Conservation (phyloP, 345 rosid species). For the Populus pruinosa region DNA sequence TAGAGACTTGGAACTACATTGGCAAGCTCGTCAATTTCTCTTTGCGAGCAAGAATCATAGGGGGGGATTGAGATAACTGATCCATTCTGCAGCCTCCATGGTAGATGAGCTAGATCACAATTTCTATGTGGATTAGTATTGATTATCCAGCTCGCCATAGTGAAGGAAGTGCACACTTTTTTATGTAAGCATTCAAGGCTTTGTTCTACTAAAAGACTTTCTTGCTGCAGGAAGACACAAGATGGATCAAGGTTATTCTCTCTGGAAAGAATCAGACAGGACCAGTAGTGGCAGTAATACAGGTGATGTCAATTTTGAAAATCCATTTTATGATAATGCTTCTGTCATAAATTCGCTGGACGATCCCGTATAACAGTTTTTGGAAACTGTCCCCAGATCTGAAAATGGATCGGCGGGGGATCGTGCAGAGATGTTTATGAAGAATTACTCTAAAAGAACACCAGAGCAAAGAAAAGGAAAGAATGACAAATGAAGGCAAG, state of each 20-base stretch:
- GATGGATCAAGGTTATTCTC: constrained; percentile 16
- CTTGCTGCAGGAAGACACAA: constrained; percentile 21
- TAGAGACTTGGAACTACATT: background rate
- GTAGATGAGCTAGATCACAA: constrained; percentile 19
- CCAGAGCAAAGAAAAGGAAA: no score
- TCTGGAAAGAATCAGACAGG: constrained; percentile 21
- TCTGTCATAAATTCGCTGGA: constrained; percentile 14
- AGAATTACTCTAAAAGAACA: no score
- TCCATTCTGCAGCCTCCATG: constrained; percentile 10
- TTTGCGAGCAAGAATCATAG: constrained; percentile 36
- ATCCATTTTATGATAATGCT: no score
- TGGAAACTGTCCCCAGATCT: constrained; percentile 50
- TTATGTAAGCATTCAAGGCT: background rate
- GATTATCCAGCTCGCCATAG: background rate
- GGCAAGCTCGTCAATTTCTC: constrained; percentile 72
- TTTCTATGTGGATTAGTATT: constrained; percentile 15
- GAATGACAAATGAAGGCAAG: no score
- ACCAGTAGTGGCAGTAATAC: constrained; percentile 10
- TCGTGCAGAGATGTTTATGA: constrained; percentile 52
- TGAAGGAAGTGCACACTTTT: background rate
- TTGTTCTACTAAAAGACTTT: background rate
- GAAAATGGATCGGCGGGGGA: constrained; percentile 28
- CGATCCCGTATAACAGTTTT: constrained; percentile 57
- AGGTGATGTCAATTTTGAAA: constrained; percentile 1
- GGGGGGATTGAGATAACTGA: constrained; percentile 6